Evolutionary conservation across 768 basidiomycete genomes (phyloP).

Genomic region (Lanmaoa rubissima): DNA sequence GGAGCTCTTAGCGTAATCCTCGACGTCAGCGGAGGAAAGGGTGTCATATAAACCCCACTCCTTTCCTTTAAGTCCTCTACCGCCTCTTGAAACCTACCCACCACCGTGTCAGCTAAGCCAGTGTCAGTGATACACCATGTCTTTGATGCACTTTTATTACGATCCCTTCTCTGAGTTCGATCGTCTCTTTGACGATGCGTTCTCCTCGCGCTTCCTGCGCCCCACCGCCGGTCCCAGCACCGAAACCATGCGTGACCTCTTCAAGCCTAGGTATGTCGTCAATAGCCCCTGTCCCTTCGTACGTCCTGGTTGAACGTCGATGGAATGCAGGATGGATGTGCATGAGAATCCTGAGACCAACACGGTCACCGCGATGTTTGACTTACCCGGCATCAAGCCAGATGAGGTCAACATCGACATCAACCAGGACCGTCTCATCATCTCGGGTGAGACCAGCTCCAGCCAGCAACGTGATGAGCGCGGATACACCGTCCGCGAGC

Average conservation of each 20-base stretch:
- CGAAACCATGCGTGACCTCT: slow-evolving; percentile 14
- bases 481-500: slow-evolving; percentile 41
- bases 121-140: slow-evolving; percentile 17
- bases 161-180: slow-evolving; percentile 43
- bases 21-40: neutral
- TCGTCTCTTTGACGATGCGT: slow-evolving; percentile 43
- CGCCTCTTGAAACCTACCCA: neutral
- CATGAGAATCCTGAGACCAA: slow-evolving; percentile 48
- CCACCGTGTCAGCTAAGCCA: neutral
- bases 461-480: slow-evolving; percentile 34
- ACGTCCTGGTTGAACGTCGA: neutral
- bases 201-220: slow-evolving; percentile 27
- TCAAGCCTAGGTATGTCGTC: slow-evolving; percentile 33
- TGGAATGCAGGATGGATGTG: slow-evolving; percentile 50
- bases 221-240: slow-evolving; percentile 3
- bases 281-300: neutral
- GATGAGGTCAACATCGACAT: slow-evolving; percentile 53
- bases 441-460: slow-evolving; percentile 48
- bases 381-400: slow-evolving; percentile 53
- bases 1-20: neutral
- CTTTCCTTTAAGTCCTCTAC: no score
- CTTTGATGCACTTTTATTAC: slow-evolving; percentile 30
- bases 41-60: slow-evolving; percentile 1
- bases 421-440: slow-evolving; percentile 45
- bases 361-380: slow-evolving; percentile 53